Evolutionary conservation across 305 asterid species (phyloP), one percentile per base, ranked within the genome.

Genomic region (Solanum aculeatissimum): DNA sequence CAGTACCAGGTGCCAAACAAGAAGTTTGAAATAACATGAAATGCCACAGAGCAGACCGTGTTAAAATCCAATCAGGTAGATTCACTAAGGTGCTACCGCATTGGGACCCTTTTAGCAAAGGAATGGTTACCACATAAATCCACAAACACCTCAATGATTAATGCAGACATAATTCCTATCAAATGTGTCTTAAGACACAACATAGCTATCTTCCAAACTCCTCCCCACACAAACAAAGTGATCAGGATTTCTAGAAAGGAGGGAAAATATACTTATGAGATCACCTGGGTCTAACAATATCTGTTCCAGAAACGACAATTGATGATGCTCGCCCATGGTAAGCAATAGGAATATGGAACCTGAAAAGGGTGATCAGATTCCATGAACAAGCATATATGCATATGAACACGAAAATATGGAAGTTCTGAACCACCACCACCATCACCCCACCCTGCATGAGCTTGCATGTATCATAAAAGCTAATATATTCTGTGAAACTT

Each of bases 251-350:
- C 79, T 2, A 27, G 57, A 83, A 38, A 57, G 18, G 14, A 19
- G 1, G 68, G 38, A 21, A 35, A 58, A 43, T 25, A 53, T 79
- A 71, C 55, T 49, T 27, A 27, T 47, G 7, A 12, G 72, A 45
- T 84, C 87, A 97, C 99, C 97, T 97, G 92, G 98, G 99, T 84
- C 99, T 91, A 55, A 91, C 84, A 85, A 95, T 91, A 87, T 95
- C 93, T 71, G 99, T 94, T 86, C 98, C 98, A 79, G 98, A 95
- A 86, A 94, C 85, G 88, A 97, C 98, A 86, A 97, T 85, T 65
- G 98, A 97, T 58, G 99, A 95, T 75, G 98, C 98, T 88, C 99
- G 95, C 79, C 99, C 98, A 90, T 97, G 99, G 90, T 97, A 97
- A 69, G 98, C 99, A 85, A 94, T 95, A 82, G 99, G 99, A 92